Percentiles rank a stretch among this genome's conserved stretches.
These are phyloP conservation scores for Aureobasidium sp. DNA, from an alignment of 2,329 filamentous ascomycete genomes.

Conservation along the genomic window DNA sequence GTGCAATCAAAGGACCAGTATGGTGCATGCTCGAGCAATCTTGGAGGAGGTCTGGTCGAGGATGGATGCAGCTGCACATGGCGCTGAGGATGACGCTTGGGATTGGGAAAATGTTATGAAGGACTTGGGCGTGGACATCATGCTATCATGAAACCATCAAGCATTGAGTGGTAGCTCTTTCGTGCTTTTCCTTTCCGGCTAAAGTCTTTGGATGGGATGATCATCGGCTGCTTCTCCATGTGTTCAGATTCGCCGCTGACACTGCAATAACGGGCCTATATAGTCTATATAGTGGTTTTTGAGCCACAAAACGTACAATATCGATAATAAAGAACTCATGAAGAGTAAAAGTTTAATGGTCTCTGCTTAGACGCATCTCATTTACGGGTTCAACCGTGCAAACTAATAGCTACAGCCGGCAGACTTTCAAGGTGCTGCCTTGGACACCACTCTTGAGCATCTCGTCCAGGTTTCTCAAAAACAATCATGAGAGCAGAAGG, in stretches of 20 bases:
- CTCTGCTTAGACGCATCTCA: not conserved
- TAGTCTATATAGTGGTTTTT: too few species aligned
- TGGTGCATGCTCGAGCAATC: conserved; percentile 48
- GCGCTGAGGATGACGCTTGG: conserved; percentile 50
- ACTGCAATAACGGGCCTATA: too few species aligned
- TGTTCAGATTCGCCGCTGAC: too few species aligned
- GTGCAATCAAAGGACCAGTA: conserved; percentile 49
- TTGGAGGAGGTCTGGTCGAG: conserved; percentile 52
- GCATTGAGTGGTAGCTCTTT: not conserved
- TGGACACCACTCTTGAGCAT: too few species aligned
- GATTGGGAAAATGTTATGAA: conserved; percentile 57
- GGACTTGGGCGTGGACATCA: conserved; percentile 53
- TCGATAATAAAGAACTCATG: not conserved
- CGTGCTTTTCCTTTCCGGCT: not conserved
- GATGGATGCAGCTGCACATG: conserved; percentile 47
- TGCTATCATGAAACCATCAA: conserved; percentile 44
- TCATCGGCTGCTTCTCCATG: not conserved
- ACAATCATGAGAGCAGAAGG: not conserved
- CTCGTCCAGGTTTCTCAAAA: not conserved
- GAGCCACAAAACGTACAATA: too few species aligned
- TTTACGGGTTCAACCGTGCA: not conserved
- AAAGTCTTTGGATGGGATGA: not conserved
- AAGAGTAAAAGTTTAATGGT: not conserved
- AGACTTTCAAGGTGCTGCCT: not conserved
- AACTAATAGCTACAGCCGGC: not conserved